Conservation (phyloP, 495 filamentous ascomycete species). For the Rhypophila decipiens region DNA sequence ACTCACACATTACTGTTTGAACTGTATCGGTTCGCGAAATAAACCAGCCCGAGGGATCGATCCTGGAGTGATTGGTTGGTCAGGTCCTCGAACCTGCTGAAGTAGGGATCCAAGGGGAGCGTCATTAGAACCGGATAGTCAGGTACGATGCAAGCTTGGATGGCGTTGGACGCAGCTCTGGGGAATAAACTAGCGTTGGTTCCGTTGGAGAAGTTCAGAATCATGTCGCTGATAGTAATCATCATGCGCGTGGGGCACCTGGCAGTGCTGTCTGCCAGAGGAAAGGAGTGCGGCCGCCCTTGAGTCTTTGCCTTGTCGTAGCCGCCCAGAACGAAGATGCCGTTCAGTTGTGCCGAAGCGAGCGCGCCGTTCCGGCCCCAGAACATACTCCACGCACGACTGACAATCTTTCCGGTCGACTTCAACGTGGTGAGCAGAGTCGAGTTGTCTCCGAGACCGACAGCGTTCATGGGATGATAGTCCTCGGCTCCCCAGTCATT, state of each 20-base stretch:
- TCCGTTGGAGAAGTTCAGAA: constrained; percentile 29
- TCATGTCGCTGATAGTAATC: constrained; percentile 24
- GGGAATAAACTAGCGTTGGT: constrained; percentile 21
- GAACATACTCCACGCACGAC: constrained; percentile 26
- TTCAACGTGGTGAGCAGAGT: constrained; percentile 22
- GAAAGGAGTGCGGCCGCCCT: not conserved
- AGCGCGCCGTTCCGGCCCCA: constrained; percentile 24
- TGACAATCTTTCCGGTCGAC: constrained; percentile 19
- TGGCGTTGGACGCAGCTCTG: not conserved
- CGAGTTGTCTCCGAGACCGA: constrained; percentile 30
- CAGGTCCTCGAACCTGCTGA: constrained; percentile 11
- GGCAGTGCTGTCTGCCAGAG: not conserved
- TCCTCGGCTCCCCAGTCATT: constrained; percentile 10
- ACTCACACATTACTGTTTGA: not conserved
- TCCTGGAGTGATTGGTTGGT: not conserved
- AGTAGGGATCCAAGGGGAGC: constrained; percentile 20
- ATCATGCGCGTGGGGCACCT: constrained; percentile 20
- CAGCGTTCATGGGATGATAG: constrained; percentile 7
- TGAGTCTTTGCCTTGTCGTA: not conserved
- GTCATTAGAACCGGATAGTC: constrained; percentile 15
- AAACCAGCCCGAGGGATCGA: not conserved
- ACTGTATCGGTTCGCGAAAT: not conserved
- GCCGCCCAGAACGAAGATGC: constrained; percentile 3
- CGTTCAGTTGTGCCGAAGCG: constrained; percentile 19
- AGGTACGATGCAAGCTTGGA: constrained; percentile 12